Evolutionary conservation across 352 stramenopile species (phyloP), one percentile per base, ranked within the genome.

Genomic region (Phytopythium boreale): DNA sequence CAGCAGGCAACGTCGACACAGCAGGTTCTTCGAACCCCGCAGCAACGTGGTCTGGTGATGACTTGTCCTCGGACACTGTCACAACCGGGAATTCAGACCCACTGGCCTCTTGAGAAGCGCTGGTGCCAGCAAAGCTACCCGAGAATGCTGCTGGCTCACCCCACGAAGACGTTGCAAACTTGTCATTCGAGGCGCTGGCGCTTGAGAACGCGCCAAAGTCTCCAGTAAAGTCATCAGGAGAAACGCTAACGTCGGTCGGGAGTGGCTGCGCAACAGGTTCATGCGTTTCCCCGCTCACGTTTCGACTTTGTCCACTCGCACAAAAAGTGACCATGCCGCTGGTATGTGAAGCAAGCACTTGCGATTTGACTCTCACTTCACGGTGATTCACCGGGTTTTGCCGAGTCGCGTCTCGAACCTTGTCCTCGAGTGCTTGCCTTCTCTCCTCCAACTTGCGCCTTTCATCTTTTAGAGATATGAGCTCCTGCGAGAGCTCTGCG

Each of bases 401-500:
- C 51, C 8, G 19, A 9, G 26, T 9, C 36, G 19, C 5, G 6
- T 24, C 55, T 47, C 47, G 22, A 39, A n/a, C 12, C 4, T 39
- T 7, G 36, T 31, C 22, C 22, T 60, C 36, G 14, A 60, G 55
- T 12, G n/a, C 10, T 49, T 15, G 29, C 24, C 14, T 60, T 24
- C 6, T 60, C 24, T 29, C 44, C 56, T 74, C 67, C 19, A 74
- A 43, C 14, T 62, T 41, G 24, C 56, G 63, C 12, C 55, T 47
- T 26, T 74, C 52, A 0, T 57, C 36, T 41, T 69, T 70, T 39
- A 74, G 22, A 2, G 58, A 64, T 20, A 27, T 29, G 20, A 74
- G 59, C 22, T 68, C 44, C 24, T 62, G 37, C 1, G 56, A 41
- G 0, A 74, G 56, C 5, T 22, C 26, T 36, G 24, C 53, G 24